Conservation (phyloP, 1,284 basidiomycete genomes). For the Cutaneotrichosporon sp. region DNA sequence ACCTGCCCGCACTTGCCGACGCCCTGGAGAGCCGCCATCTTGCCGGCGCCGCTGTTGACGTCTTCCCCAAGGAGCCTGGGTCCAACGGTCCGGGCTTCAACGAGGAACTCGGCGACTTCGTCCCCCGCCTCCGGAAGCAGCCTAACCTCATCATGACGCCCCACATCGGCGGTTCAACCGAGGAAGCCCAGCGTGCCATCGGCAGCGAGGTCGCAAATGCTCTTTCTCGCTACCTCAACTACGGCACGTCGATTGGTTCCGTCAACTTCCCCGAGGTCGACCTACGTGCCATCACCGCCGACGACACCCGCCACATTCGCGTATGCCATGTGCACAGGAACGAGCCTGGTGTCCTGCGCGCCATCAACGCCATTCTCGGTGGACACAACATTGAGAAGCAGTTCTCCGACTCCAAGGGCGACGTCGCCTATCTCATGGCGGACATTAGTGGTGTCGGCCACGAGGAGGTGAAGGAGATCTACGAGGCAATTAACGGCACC, state of each 20-base stretch:
- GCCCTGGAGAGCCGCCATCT: constrained; percentile 79
- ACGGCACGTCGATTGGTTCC: constrained; percentile 81
- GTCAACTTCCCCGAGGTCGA: constrained; percentile 99
- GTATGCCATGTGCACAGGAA: constrained; percentile 96
- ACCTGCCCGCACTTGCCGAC: constrained; percentile 82
- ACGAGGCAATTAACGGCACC: constrained; percentile 75
- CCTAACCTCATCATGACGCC: constrained; percentile 93
- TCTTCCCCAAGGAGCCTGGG: constrained; percentile 89
- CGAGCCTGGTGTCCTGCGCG: constrained; percentile 92
- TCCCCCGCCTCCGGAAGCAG: constrained; percentile 64
- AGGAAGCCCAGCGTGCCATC: constrained; percentile 97
- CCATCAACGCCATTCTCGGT: constrained; percentile 86
- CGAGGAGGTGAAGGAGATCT: constrained; percentile 74
- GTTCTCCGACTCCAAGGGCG: constrained; percentile 92
- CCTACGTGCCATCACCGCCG: constrained; percentile 77
- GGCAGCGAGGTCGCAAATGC: constrained; percentile 89
- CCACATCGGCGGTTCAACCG: constrained; percentile 97
- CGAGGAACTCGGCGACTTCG: constrained; percentile 77
- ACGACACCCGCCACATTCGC: constrained; percentile 76
- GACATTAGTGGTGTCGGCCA: constrained; percentile 89
- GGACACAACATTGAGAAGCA: constrained; percentile 99
- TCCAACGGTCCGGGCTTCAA: constrained; percentile 81
- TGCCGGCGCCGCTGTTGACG: constrained; percentile 91
- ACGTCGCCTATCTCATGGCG: constrained; percentile 78
- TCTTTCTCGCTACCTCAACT: constrained; percentile 84